Evolutionary conservation across 768 basidiomycete genomes (phyloP).

Genomic region (Tulasnella sp.): DNA sequence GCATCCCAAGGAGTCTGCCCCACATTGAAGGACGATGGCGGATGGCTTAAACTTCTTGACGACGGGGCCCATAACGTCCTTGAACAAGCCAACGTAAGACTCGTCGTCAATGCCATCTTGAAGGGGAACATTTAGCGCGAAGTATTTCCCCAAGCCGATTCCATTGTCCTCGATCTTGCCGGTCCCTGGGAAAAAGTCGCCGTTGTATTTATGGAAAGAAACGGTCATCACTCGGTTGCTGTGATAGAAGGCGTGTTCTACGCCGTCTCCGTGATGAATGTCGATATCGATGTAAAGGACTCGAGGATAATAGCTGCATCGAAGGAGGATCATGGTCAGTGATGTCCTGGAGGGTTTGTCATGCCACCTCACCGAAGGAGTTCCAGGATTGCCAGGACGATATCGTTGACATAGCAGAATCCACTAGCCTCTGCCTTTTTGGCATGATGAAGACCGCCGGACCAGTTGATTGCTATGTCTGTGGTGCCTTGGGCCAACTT

Average conservation of each 20-base stretch:
- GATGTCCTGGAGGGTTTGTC: neutral
- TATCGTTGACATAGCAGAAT: slow-evolving; percentile 97
- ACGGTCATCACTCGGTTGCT: slow-evolving; percentile 98
- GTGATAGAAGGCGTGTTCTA: slow-evolving; percentile 96
- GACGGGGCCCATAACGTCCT: slow-evolving; percentile 90
- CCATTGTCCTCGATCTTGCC: slow-evolving; percentile 90
- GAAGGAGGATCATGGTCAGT: neutral
- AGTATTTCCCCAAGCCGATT: slow-evolving; percentile 87
- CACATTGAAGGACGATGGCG: slow-evolving; percentile 91
- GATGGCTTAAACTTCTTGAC: slow-evolving; percentile 82
- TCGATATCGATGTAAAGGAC: slow-evolving; percentile 99
- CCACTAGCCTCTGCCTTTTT: slow-evolving; percentile 97
- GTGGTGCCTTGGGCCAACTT: slow-evolving; percentile 77
- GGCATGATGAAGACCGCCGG: slow-evolving; percentile 95
- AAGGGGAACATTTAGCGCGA: slow-evolving; percentile 88
- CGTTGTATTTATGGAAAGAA: slow-evolving; percentile 98
- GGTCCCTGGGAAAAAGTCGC: slow-evolving; percentile 97
- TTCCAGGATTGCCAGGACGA: slow-evolving; percentile 89
- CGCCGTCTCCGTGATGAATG: slow-evolving; percentile 97
- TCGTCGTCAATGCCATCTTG: slow-evolving; percentile 97
- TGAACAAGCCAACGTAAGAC: slow-evolving; percentile 92
- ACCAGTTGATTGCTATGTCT: slow-evolving; percentile 99
- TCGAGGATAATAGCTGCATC: slow-evolving; percentile 72
- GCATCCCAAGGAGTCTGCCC: slow-evolving; percentile 91
- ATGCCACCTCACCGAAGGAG: slow-evolving; percentile 61